Evolutionary conservation across 2,329 filamentous ascomycete genomes (phyloP).

Genomic region (Xylariaceae sp.): DNA sequence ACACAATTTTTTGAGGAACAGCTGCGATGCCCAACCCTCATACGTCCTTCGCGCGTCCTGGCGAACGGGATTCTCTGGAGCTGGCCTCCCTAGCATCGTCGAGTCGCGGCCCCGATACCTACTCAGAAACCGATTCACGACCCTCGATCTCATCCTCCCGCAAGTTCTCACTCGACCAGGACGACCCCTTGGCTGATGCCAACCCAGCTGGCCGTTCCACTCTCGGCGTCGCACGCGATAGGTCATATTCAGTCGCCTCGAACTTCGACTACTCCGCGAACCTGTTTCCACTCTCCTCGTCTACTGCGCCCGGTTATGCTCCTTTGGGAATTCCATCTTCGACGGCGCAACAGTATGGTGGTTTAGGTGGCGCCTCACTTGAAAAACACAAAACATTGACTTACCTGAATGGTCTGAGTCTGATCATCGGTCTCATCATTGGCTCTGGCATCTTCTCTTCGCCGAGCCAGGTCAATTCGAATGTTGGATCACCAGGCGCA

Average conservation of each 20-base stretch:
- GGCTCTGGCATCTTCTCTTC: slow-evolving; percentile 95
- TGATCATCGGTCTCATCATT: slow-evolving; percentile 91
- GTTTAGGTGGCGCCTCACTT: slow-evolving; percentile 67
- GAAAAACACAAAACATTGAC: slow-evolving; percentile 96
- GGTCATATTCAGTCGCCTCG: slow-evolving; percentile 85
- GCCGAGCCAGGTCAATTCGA: slow-evolving; percentile 84
- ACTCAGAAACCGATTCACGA: slow-evolving; percentile 64
- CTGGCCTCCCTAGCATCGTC: slow-evolving; percentile 90
- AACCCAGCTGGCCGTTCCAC: slow-evolving; percentile 45
- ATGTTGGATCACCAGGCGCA: slow-evolving; percentile 86
- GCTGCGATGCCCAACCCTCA: slow-evolving; percentile 39
- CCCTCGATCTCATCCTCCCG: slow-evolving; percentile 92
- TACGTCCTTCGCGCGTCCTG: slow-evolving; percentile 40
- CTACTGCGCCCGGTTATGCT: slow-evolving; percentile 67
- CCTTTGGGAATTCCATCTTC: slow-evolving; percentile 74
- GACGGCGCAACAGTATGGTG: slow-evolving; percentile 42
- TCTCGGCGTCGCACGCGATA: slow-evolving; percentile 43
- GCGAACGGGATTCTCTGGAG: slow-evolving; percentile 85
- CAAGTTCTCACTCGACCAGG: slow-evolving; percentile 79
- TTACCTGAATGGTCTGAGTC: slow-evolving; percentile 84
- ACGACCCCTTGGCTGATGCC: slow-evolving; percentile 68
- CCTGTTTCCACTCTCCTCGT: slow-evolving; percentile 86
- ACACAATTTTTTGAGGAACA: slow-evolving; percentile 4
- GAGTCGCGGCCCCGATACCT: slow-evolving; percentile 57
- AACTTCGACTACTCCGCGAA: slow-evolving; percentile 94